phyloP scores from a whole-genome alignment of 164 flowering plant species.

The Brasenia schreberi region DNA sequence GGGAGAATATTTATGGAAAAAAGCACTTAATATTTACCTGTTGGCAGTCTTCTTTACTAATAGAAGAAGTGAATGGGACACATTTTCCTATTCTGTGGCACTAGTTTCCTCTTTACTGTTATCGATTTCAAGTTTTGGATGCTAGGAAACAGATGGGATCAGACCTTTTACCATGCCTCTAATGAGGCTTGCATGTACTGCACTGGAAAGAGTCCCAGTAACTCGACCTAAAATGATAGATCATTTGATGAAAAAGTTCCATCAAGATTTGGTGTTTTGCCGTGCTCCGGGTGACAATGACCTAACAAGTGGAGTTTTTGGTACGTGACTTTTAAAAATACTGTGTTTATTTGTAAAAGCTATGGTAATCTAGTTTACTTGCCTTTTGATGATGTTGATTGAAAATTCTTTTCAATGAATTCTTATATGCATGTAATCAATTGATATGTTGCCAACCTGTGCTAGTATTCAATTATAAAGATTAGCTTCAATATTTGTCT shows the following conservation, averaged over 20 bases:
- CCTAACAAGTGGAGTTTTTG: constrained; percentile 42
- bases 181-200: constrained; percentile 91
- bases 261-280: constrained; percentile 85
- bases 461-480: too few relatives aligned
- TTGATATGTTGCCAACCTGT: too few relatives aligned
- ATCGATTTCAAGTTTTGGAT: too few relatives aligned
- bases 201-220: constrained; percentile 91
- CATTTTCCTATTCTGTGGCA: too few relatives aligned
- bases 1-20: too few relatives aligned
- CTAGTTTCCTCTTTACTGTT: too few relatives aligned
- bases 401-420: neutral
- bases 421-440: too few relatives aligned
- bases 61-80: too few relatives aligned
- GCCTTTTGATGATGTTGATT: neutral
- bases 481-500: too few relatives aligned
- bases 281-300: constrained; percentile 68
- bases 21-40: too few relatives aligned
- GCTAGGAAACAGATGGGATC: constrained; percentile 78
- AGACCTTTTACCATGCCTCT: constrained; percentile 97
- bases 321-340: constrained; percentile 23
- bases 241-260: constrained; percentile 49
- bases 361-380: neutral
- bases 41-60: too few relatives aligned
- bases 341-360: neutral
- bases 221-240: constrained; percentile 63